Evolutionary conservation across 139 green algal species (phyloP).

Genomic region (Chlamydomonas schloesseri): DNA sequence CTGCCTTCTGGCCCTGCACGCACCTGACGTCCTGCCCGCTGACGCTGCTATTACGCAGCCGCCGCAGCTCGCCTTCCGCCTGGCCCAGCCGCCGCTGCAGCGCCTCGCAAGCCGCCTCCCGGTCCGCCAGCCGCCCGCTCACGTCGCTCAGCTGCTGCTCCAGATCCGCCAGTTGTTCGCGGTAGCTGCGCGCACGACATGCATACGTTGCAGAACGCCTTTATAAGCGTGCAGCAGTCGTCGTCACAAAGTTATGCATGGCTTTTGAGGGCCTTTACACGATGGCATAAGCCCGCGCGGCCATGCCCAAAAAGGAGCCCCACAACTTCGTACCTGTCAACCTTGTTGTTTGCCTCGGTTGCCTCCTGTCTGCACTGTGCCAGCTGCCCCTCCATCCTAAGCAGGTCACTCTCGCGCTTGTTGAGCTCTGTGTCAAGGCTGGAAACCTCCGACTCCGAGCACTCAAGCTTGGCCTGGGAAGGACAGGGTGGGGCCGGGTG

Average conservation of each 20-base stretch:
- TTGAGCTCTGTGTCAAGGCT: background rate
- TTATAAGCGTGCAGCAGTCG: no score
- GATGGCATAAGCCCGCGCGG: no score
- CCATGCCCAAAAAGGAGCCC: no score
- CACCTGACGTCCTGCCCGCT: slow-evolving; percentile 30
- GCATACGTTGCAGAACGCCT: no score
- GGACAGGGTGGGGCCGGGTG: background rate
- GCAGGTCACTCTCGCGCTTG: background rate
- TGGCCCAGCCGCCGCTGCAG: background rate
- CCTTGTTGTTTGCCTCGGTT: no score
- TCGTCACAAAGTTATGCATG: no score
- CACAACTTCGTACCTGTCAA: no score
- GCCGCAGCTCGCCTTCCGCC: background rate
- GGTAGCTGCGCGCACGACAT: no score
- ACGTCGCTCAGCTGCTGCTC: background rate
- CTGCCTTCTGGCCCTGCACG: background rate
- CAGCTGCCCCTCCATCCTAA: no score
- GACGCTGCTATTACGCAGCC: background rate
- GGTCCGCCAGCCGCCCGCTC: background rate
- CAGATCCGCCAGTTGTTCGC: background rate
- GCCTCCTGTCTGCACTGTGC: no score
- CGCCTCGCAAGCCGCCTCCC: background rate
- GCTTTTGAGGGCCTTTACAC: no score
- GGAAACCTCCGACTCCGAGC: background rate
- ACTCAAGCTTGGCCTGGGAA: background rate